A percentile compares a stretch with the other conserved stretches of the same genome.
phyloP scores from a whole-genome alignment of 306 rosid species.

The Quercus glauca region DNA sequence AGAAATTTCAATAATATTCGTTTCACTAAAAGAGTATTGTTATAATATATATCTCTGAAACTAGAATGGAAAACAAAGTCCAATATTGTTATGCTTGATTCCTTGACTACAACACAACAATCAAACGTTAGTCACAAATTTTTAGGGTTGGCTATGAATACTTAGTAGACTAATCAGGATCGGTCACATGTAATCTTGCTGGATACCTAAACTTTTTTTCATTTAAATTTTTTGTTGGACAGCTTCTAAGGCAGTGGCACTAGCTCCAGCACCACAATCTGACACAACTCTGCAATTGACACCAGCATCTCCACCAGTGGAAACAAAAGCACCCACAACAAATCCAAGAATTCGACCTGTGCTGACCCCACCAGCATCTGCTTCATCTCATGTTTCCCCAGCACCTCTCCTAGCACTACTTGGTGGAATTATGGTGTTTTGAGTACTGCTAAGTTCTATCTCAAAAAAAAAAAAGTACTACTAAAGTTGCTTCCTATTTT shows the following conservation, averaged over 20 bases:
- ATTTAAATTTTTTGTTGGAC: neutral
- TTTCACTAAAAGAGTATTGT: neutral
- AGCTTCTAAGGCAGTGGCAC: slow-evolving; percentile 35
- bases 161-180: neutral
- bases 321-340: slow-evolving; percentile 27
- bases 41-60: neutral
- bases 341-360: slow-evolving; percentile 31
- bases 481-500: neutral
- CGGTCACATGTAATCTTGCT: too few species aligned
- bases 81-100: neutral
- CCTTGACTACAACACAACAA: too few species aligned
- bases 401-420: slow-evolving; percentile 21
- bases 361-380: slow-evolving; percentile 34
- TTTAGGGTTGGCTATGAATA: neutral
- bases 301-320: slow-evolving; percentile 22
- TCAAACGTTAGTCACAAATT: too few species aligned
- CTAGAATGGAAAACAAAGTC: neutral
- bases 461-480: neutral
- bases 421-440: slow-evolving; percentile 22
- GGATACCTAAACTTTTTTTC: neutral
- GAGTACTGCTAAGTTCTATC: neutral
- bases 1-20: neutral
- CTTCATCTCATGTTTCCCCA: slow-evolving; percentile 22
- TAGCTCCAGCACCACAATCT: slow-evolving; percentile 13
- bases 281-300: slow-evolving; percentile 15